Evolutionary conservation across 1,139 yeast species (phyloP).

Genomic region (Nematodospora anomalae): DNA sequence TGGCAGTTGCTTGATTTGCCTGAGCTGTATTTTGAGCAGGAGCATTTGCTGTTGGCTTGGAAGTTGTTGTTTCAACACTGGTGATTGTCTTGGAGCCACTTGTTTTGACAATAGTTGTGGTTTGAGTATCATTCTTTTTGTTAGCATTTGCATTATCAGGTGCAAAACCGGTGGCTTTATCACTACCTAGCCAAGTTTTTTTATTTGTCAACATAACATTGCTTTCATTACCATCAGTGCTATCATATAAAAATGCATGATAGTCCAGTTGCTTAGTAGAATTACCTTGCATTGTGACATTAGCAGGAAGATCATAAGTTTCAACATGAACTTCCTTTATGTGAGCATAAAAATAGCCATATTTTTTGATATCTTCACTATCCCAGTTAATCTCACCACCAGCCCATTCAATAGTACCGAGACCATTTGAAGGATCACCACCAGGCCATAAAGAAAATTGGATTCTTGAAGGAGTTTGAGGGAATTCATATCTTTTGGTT

Average conservation of each 20-base stretch:
- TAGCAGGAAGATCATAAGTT: conserved; percentile 70
- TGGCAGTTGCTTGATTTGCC: conserved; percentile 12
- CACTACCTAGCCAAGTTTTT: conserved; percentile 57
- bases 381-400: conserved; percentile 89
- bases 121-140: conserved; percentile 11
- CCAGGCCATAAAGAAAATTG: conserved; percentile 85
- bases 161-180: conserved; percentile 65
- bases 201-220: conserved; percentile 60
- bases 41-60: conserved; percentile 13
- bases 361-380: conserved; percentile 64
- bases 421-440: conserved; percentile 61
- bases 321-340: conserved; percentile 59
- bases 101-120: conserved; percentile 14
- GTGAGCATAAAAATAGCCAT: conserved; percentile 77
- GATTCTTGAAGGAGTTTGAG: conserved; percentile 89
- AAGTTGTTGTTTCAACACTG: conserved; percentile 14
- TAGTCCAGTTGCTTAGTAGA: conserved; percentile 38
- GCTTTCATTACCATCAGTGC: conserved; percentile 43
- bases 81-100: conserved; percentile 16
- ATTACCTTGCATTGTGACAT: conserved; percentile 27
- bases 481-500: conserved; percentile 57
- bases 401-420: conserved; percentile 91
- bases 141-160: conserved; percentile 38
- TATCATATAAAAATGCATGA: conserved; percentile 58
- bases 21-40: conserved; percentile 17